Evolutionary conservation across 176 grass and related monocot genomes (phyloP).

Genomic region (Eleusine coracana): DNA sequence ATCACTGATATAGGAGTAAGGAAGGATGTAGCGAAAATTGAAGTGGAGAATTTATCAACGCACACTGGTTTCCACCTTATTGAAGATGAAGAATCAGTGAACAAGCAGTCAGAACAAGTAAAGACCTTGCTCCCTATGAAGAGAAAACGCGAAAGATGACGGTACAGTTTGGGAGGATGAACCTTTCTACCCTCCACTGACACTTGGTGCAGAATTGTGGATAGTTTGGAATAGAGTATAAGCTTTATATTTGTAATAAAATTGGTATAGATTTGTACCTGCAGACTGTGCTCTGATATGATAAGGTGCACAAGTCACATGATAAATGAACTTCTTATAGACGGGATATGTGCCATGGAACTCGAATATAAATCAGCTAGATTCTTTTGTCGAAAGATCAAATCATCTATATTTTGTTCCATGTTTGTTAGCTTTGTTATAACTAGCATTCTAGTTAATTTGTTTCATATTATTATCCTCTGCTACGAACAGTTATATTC

Average conservation of each 20-base stretch:
- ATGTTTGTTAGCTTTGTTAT: background rate
- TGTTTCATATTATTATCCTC: background rate
- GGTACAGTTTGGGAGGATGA: background rate
- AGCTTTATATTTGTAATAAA: constrained; percentile 42
- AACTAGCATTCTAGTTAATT: background rate
- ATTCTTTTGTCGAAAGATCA: background rate
- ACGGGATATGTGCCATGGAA: constrained; percentile 25
- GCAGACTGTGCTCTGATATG: constrained; percentile 16
- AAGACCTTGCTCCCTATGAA: constrained; percentile 58
- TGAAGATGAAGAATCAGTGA: constrained; percentile 43
- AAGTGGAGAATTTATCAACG: constrained; percentile 65
- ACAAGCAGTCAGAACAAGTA: constrained; percentile 3
- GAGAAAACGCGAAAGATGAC: constrained; percentile 59
- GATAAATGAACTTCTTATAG: constrained; percentile 17
- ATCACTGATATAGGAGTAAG: constrained; percentile 91
- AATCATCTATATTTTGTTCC: constrained; percentile 5
- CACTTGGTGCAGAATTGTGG: constrained; percentile 31
- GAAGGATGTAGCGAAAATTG: constrained; percentile 78
- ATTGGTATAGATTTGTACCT: constrained; percentile 38
- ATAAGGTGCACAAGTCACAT: constrained; percentile 12
- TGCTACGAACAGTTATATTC: background rate
- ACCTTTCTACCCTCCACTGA: background rate
- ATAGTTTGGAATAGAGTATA: constrained; percentile 39
- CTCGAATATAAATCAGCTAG: background rate
- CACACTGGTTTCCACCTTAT: constrained; percentile 48